Base-by-base conservation (phyloP, 495 filamentous ascomycete genomes). In the Rusavskia elegans region DNA sequence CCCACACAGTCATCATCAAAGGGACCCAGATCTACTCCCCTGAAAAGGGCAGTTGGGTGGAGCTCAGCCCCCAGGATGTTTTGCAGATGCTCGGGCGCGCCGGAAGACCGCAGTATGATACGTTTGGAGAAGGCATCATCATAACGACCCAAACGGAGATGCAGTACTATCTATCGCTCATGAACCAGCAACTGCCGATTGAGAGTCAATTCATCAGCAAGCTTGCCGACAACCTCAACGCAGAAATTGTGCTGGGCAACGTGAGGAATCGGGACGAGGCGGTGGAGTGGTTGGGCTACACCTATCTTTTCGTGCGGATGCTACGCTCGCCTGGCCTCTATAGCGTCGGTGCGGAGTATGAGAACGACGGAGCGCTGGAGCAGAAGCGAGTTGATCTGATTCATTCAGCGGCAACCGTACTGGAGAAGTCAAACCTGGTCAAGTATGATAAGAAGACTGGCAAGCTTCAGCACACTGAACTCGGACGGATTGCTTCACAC, bases 61-160 rank as follows among this genome's bases (percentile, higher is more conserved):
- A 99, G 61, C 64, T 99, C 53, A 95, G 89, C 58, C 92, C 93
- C 11, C 92, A 99, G 61, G 92, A 99, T 67, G 90, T 97, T 40
- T 73, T 99, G 35, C 92, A 99, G 65, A 99, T 99, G 92, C 80
- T 99, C 57, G 92, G 92, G 59, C 88, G 92, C 70, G 92, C 92
- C 41, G 92, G 92, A 63, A 80, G 92, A 51, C 92, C 92, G 9
- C 92, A 99, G 58, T 99, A 87, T 60, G 92, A 99, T 65, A 96
- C 89, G 0, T 97, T 92, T 60, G 92, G 92, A 60, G 92, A 97
- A 59, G 92, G 92, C 64, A 95, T 97, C 62, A 97, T 99, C 63
- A 97, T 99, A 59, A 99, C 92, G 0, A 88, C 86, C 1, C 90
- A 97, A 61, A 70, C 74, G 16, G 92, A 99, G 67, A 86, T 97